These are phyloP conservation scores for Phycomyces blakesleeanus DNA, from an alignment of 192 early-diverging fungal species.

Conservation along the genomic window DNA sequence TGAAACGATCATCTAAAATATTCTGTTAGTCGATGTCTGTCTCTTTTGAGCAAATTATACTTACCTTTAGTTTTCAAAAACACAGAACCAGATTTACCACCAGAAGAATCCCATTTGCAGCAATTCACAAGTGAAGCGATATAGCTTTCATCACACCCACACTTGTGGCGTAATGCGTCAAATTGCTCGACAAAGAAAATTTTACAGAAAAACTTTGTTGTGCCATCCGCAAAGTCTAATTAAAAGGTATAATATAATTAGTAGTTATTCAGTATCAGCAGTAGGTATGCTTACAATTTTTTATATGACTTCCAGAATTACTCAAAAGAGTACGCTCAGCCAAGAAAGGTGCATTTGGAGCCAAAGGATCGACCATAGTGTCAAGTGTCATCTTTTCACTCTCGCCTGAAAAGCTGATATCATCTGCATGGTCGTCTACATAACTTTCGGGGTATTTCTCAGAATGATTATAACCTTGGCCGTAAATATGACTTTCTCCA, in stretches of 20 bases:
- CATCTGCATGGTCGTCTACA: constrained; percentile 8
- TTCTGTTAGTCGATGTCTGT: not conserved
- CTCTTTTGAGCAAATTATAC: not conserved
- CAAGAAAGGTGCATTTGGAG: not conserved
- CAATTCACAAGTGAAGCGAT: constrained; percentile 85
- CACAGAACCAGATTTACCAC: constrained; percentile 89
- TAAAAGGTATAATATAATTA: not conserved
- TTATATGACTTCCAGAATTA: constrained; percentile 68
- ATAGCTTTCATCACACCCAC: constrained; percentile 79
- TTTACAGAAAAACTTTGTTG: constrained; percentile 80
- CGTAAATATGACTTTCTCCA: not conserved
- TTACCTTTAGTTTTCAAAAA: constrained; percentile 82
- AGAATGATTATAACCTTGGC: not conserved
- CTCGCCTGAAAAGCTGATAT: constrained; percentile 6
- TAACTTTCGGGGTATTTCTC: not conserved
- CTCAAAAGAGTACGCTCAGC: constrained; percentile 43
- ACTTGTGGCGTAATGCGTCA: constrained; percentile 80
- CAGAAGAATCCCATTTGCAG: constrained; percentile 74
- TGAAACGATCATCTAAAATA: constrained; percentile 76
- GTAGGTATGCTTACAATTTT: constrained; percentile 50
- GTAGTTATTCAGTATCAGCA: not conserved
- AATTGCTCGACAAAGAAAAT: constrained; percentile 93
- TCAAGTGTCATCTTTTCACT: not conserved
- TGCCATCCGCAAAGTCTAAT: constrained; percentile 68
- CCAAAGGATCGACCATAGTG: not conserved